Base-by-base conservation (phyloP, 1,284 basidiomycete genomes). In the Ceratorhiza oryzae-sativae region DNA sequence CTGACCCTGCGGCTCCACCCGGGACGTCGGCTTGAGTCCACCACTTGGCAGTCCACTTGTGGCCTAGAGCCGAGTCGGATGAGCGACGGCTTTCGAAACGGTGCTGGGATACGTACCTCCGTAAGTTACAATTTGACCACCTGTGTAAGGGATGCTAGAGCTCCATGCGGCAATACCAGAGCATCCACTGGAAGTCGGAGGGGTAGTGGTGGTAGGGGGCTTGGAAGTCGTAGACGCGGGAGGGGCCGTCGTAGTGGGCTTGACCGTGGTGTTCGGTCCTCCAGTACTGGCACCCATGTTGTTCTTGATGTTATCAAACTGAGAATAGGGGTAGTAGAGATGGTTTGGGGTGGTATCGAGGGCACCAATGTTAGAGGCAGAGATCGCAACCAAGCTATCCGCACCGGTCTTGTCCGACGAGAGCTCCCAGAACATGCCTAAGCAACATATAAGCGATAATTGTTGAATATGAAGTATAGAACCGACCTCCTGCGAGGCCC, bases 401-500 rank as follows among this genome's bases (percentile, higher is more conserved):
- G 72, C 67, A 1, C 86, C 88, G 3, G 81, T 81, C 78, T 87
- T 89, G 78, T 91, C 90, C 5, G 85, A 86, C 10, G 88, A 89
- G 13, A 91, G 82, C 84, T 89, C 67, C 79, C 80, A 80, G 72
- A 77, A 81, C 81, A 82, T 82, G 10, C 71, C 56, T 46, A 25
- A 41, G 71, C 42, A 36, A 59, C 48, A 15, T 48, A n/a, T 23
- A 10, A 25, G 1, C 48, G 15, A 9, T 13, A 18, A 23, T 15
- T 53, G 12, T n/a, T n/a, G 27, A 55, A n/a, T 12, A 12, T 42
- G 62, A 72, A 59, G 12, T 46, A 18, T n/a, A 27, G 82, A 82
- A 93, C 91, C 93, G 92, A 46, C 87, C 86, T 1, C 92, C 92
- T 15, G 86, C 90, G 42, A 94, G 83, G 3, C 86, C 85, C 23